These are phyloP conservation scores for Trichoderma asperelloides DNA, from an alignment of 495 filamentous ascomycete species.

Conservation along the genomic window DNA sequence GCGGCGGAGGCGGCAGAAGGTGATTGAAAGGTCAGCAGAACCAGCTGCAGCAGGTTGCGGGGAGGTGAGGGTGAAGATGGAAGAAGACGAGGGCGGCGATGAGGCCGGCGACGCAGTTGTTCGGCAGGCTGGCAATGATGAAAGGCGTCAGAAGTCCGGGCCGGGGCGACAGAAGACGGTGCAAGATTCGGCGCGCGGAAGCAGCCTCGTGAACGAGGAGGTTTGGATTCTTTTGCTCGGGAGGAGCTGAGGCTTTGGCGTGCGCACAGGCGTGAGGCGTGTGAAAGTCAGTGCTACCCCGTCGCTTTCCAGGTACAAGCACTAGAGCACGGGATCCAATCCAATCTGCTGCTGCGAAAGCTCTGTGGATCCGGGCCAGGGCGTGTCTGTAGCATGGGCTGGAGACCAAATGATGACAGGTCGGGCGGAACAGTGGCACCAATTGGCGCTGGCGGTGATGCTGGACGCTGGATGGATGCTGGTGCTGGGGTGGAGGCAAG, in stretches of 20 bases:
- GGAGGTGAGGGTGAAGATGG: background rate
- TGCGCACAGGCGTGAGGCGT: conserved; percentile 5
- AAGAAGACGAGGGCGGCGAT: background rate
- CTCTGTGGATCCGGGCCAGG: background rate
- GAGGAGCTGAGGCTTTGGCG: conserved; percentile 7
- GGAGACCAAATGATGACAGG: conserved; percentile 6
- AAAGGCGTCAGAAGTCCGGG: conserved; percentile 1
- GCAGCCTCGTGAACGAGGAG: conserved; percentile 2
- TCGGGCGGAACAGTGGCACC: conserved; percentile 3
- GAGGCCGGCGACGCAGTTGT: background rate
- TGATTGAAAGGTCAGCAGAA: background rate
- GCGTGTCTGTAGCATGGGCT: background rate
- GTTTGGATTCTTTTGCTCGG: background rate
- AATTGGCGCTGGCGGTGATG: conserved; percentile 2
- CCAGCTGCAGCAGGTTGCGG: conserved; percentile 5
- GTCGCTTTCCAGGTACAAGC: background rate
- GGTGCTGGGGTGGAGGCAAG: background rate
- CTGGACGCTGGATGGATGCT: background rate
- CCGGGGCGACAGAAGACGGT: conserved; percentile 4
- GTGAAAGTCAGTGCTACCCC: conserved; percentile 1
- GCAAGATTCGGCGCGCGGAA: conserved; percentile 4
- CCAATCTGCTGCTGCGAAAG: background rate
- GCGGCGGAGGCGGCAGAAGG: conserved; percentile 1
- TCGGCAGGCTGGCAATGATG: background rate
- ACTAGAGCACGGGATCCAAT: background rate